Evolutionary conservation across 495 filamentous ascomycete genomes (phyloP).

Genomic region (Coniosporium apollinis): DNA sequence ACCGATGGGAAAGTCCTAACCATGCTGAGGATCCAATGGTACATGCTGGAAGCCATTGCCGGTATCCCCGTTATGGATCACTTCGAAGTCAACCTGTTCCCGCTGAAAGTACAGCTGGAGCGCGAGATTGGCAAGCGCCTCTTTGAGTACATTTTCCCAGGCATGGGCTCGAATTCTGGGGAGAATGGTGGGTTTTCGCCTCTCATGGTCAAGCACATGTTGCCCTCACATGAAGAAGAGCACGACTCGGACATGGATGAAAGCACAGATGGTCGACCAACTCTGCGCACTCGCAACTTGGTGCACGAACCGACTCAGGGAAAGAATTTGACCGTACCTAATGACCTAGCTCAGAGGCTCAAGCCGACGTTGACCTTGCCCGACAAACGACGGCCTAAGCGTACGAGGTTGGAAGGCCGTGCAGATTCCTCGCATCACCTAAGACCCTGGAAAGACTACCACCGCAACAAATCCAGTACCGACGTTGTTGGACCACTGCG

Average conservation of each 20-base stretch:
- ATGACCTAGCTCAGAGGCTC: constrained; percentile 60
- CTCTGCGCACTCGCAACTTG: too few relatives aligned
- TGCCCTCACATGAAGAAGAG: constrained; percentile 43
- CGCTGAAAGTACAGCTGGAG: constrained; percentile 87
- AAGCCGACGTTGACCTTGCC: constrained; percentile 58
- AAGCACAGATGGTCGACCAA: not conserved
- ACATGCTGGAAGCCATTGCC: constrained; percentile 95
- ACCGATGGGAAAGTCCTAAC: constrained; percentile 37
- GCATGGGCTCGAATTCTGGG: constrained; percentile 39
- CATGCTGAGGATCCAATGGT: constrained; percentile 89
- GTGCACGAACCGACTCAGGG: not conserved
- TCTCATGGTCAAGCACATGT: constrained; percentile 65
- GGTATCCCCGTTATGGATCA: constrained; percentile 95
- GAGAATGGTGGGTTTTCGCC: constrained; percentile 58
- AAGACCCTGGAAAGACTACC: constrained; percentile 1
- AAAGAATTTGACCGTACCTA: constrained; percentile 33
- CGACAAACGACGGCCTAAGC: constrained; percentile 25
- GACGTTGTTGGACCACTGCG: not conserved
- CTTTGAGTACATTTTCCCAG: constrained; percentile 96
- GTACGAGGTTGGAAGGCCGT: constrained; percentile 1
- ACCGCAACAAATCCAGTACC: not conserved
- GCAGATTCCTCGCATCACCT: constrained; percentile 11
- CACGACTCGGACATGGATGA: constrained; percentile 30
- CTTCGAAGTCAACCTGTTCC: constrained; percentile 88
- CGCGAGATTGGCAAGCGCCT: constrained; percentile 82